Conservation (phyloP, 2,329 filamentous ascomycete genomes). For the Juglanconis juglandina region DNA sequence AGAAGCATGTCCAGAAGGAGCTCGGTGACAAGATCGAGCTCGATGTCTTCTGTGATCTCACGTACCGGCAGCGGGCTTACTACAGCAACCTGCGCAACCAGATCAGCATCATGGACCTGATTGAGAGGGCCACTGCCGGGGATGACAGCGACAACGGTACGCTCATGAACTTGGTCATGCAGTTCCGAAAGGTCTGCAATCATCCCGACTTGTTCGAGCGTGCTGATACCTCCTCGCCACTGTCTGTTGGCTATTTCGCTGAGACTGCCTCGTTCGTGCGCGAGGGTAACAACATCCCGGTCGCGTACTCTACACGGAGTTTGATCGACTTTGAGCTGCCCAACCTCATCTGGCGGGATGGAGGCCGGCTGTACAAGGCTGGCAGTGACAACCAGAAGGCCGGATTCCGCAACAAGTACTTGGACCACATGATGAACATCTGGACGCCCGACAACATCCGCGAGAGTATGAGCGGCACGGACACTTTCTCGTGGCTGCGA, state of each 20-base stretch:
- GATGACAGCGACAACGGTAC: constrained; percentile 94
- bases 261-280: constrained; percentile 94
- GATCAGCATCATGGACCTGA: constrained; percentile 97
- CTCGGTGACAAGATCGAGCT: constrained; percentile 97
- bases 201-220: constrained; percentile 96
- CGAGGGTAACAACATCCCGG: constrained; percentile 74
- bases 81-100: constrained; percentile 92
- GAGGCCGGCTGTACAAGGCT: constrained; percentile 70
- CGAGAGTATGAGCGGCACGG: constrained; percentile 56
- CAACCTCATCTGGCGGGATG: constrained; percentile 75
- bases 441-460: constrained; percentile 79
- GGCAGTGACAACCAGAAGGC: constrained; percentile 70
- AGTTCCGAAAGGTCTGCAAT: constrained; percentile 99
- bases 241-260: constrained; percentile 80
- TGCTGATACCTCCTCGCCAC: constrained; percentile 83
- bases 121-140: constrained; percentile 92
- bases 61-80: constrained; percentile 90
- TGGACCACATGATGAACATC: constrained; percentile 83
- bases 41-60: constrained; percentile 94
- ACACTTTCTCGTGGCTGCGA: constrained; percentile 83
- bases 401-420: constrained; percentile 75
- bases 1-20: constrained; percentile 99
- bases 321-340: constrained; percentile 82
- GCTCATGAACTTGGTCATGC: constrained; percentile 99
- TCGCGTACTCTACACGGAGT: constrained; percentile 85